phyloP scores from a whole-genome alignment of 129 eudicot species.

The Solidago caesia region DNA sequence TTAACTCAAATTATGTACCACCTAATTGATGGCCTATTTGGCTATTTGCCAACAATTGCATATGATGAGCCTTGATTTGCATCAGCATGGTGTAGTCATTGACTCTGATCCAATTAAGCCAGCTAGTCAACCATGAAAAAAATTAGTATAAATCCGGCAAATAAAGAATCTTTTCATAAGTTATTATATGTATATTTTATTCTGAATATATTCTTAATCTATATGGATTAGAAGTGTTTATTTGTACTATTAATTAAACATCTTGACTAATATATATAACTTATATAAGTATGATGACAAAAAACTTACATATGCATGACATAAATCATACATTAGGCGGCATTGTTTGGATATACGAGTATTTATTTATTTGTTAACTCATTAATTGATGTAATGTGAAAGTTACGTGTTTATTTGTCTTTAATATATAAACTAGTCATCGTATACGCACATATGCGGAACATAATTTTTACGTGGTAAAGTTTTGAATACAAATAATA shows the following conservation, averaged over 20 bases:
- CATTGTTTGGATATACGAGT: not conserved
- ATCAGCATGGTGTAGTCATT: constrained; percentile 15
- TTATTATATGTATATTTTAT: not conserved
- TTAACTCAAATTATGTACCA: not conserved
- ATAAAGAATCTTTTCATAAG: not conserved
- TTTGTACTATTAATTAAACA: not conserved
- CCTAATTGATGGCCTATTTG: not conserved
- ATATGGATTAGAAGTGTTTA: not conserved
- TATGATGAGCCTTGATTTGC: constrained; percentile 21
- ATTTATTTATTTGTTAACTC: no score
- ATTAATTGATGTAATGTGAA: no score
- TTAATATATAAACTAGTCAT: no score
- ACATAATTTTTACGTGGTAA: no score
- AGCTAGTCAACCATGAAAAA: not conserved
- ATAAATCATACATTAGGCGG: not conserved
- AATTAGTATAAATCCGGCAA: not conserved
- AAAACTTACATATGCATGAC: not conserved
- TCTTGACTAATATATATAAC: not conserved
- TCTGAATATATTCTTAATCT: not conserved
- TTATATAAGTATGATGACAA: constrained; percentile 1
- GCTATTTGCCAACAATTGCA: not conserved
- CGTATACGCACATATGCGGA: no score
- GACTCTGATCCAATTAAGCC: not conserved
- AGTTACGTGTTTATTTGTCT: no score
- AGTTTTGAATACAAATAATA: no score